Percentiles rank a stretch among this genome's conserved stretches.
phyloP scores from a whole-genome alignment of 2,329 filamentous ascomycete genomes.

The Talaromyces amestolkiae region DNA sequence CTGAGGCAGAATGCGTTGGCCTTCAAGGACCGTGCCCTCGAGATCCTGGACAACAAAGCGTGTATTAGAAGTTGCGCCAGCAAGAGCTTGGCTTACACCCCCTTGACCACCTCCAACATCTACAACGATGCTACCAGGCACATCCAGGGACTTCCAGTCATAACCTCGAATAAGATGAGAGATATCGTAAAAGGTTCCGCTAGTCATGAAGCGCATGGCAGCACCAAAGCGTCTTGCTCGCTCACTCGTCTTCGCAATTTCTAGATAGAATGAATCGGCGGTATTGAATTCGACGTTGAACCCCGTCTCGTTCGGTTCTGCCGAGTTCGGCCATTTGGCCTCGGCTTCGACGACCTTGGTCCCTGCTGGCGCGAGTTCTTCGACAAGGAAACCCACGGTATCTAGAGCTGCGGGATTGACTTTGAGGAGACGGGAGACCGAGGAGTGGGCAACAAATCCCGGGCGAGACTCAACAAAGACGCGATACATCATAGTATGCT shows the following conservation, averaged over 20 bases:
- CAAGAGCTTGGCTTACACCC: slow-evolving; percentile 55
- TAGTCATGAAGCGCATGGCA: neutral
- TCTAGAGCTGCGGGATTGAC: neutral
- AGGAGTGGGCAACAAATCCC: neutral
- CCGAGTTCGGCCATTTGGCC: neutral
- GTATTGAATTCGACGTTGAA: neutral
- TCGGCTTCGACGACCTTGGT: neutral
- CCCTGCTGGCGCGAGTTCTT: neutral
- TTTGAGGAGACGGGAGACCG: neutral
- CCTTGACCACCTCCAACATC: slow-evolving; percentile 54
- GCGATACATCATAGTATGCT: slow-evolving; percentile 2
- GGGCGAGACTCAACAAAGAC: neutral
- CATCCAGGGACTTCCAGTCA: neutral
- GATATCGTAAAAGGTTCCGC: neutral
- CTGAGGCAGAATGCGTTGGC: neutral
- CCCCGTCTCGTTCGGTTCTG: neutral
- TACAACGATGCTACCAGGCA: neutral
- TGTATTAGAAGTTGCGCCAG: slow-evolving; percentile 50
- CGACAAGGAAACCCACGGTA: neutral
- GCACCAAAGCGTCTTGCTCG: neutral
- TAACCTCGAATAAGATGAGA: neutral
- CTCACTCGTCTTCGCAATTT: neutral
- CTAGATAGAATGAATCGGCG: neutral
- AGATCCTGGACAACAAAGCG: slow-evolving; percentile 55
- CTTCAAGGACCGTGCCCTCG: slow-evolving; percentile 31